Percentiles rank a stretch among this genome's conserved stretches.
Evolutionary conservation across 2,329 filamentous ascomycete genomes (phyloP).

Genomic region (Harringtonia lauricola): DNA sequence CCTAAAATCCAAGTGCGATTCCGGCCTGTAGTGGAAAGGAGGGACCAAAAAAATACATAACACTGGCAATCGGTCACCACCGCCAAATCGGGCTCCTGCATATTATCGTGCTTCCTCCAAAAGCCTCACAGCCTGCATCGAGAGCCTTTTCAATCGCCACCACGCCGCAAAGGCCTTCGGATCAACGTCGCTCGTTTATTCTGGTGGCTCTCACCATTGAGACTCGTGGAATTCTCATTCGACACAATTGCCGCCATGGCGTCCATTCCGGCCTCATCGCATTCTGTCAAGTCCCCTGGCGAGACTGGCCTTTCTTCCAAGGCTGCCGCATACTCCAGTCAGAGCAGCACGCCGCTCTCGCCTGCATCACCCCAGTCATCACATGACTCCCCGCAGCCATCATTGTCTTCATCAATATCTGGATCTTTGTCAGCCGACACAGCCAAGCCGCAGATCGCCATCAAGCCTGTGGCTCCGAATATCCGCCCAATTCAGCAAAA

Average conservation of each 20-base stretch:
- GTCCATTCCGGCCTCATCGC: slow-evolving; percentile 3
- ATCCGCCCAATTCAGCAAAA: slow-evolving; percentile 17
- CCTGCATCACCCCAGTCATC: slow-evolving; percentile 8
- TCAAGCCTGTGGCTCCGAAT: slow-evolving; percentile 9
- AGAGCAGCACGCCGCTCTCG: slow-evolving; percentile 9
- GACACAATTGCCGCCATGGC: slow-evolving; percentile 11
- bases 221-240: neutral
- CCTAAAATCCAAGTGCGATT: slow-evolving; percentile 10
- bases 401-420: slow-evolving; percentile 6
- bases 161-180: neutral
- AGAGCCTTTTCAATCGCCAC: neutral
- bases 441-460: slow-evolving; percentile 10
- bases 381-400: slow-evolving; percentile 7
- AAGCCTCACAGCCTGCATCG: neutral
- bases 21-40: slow-evolving; percentile 5
- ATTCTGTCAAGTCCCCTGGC: slow-evolving; percentile 4
- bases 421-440: slow-evolving; percentile 11
- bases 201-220: too few species aligned
- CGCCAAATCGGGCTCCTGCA: slow-evolving; percentile 6
- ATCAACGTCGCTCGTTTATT: neutral
- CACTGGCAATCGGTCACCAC: slow-evolving; percentile 9
- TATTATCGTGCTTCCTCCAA: slow-evolving; percentile 5
- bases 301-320: neutral
- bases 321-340: slow-evolving; percentile 5
- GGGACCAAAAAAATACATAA: slow-evolving; percentile 10